Base-by-base conservation (phyloP, 352 stramenopile species). In the Phytophthora sp. region DNA sequence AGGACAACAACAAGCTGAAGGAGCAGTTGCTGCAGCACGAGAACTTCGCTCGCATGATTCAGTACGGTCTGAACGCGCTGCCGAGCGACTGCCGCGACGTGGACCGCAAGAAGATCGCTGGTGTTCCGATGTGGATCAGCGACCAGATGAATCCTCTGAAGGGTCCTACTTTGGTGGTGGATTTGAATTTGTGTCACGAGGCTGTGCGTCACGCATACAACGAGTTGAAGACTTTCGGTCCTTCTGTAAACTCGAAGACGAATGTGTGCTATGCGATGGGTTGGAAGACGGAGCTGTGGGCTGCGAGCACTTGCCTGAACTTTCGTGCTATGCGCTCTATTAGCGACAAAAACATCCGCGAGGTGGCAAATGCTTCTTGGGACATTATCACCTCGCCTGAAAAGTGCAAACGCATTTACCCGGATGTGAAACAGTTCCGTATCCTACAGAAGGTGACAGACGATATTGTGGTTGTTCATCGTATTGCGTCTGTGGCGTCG, bases 261-360 rank as follows among this genome's bases (percentile, higher is more conserved):
- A 94, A 92, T 57, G 78, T 94, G 32, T 93, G 82, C 48, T 91
- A 91, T 53, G 83, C 86, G 26, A 94, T 94, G 84, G 86, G 86
- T 11, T 94, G 86, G 86, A 90, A 88, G 68, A 89, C 82, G 37
- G 83, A 94, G 71, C 52, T 94, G 44, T 94, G 86, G 86, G 82
- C 82, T 49, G 85, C 80, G 7, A 79, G 68, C 38, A 93, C 82
- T 39, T 89, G 84, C n/a, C 44, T 93, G 17, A 91, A 82, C 59
- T 93, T 91, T 60, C 81, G 79, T 18, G 84, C 82, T 0, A 64
- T 88, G 20, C 80, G 84, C 12, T 79, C 82, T 0, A 91, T 77
- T 13, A 65, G 45, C 20, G 64, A 91, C 56, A 84, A 84, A 55
- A 91, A 90, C 49, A 89, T 91, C 31, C 77, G 74, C 4, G 82